These are phyloP conservation scores for Gaillardinia entomophila DNA, from an alignment of 805 yeast genomes.

Conservation along the genomic window DNA sequence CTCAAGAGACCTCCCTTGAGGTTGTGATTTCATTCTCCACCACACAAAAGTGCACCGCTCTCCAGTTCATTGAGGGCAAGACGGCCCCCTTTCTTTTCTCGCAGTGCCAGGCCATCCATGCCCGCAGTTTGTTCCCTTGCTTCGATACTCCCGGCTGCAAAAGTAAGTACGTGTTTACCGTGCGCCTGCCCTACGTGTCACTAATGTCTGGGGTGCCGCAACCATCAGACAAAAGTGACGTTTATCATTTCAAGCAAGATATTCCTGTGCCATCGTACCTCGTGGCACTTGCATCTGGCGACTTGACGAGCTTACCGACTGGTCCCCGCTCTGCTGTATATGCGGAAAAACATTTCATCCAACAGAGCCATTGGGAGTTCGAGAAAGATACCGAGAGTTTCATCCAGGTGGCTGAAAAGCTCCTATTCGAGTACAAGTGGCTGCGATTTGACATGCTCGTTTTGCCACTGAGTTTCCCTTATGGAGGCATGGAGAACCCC, in stretches of 20 bases:
- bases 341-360: conserved; percentile 19
- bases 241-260: conserved; percentile 24
- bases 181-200: conserved; percentile 17
- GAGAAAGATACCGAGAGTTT: conserved; percentile 30
- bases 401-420: conserved; percentile 26
- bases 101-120: conserved; percentile 33
- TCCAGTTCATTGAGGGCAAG: conserved; percentile 30
- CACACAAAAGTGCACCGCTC: conserved; percentile 26
- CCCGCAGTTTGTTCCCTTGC: conserved; percentile 30
- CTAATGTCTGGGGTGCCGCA: conserved; percentile 28
- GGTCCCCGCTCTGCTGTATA: conserved; percentile 30
- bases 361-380: conserved; percentile 29
- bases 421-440: conserved; percentile 31
- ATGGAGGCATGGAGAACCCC: conserved; percentile 37
- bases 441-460: conserved; percentile 26
- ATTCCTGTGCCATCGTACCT: conserved; percentile 31
- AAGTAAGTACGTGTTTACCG: conserved; percentile 19
- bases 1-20: conserved; percentile 1
- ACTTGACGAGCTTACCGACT: conserved; percentile 20
- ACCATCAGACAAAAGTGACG: conserved; percentile 4
- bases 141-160: conserved; percentile 32
- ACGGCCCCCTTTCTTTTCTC: conserved; percentile 30
- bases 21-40: conserved; percentile 18
- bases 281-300: conserved; percentile 30
- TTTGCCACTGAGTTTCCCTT: conserved; percentile 27